phyloP scores from a whole-genome alignment of 2,329 filamentous ascomycete species.

The Teratosphaeria epicoccoides region DNA sequence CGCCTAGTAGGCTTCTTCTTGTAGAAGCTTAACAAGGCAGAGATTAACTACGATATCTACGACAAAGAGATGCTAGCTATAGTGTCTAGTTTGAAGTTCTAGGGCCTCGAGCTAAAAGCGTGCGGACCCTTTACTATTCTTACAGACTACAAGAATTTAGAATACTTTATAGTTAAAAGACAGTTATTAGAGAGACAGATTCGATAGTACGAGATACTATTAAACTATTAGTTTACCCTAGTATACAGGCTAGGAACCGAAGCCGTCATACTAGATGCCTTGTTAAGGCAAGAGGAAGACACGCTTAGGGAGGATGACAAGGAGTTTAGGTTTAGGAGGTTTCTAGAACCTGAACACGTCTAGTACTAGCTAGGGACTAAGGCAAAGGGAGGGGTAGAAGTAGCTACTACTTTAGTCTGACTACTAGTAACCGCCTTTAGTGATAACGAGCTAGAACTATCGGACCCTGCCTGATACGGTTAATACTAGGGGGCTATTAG shows the following conservation, averaged over 20 bases:
- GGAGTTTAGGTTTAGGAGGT: not conserved
- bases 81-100: constrained; percentile 18
- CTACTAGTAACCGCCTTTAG: too few species aligned
- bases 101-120: constrained; percentile 10
- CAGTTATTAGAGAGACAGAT: constrained; percentile 8
- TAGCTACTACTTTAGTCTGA: constrained; percentile 1
- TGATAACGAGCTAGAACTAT: too few species aligned
- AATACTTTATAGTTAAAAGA: constrained; percentile 20
- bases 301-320: constrained; percentile 4
- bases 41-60: constrained; percentile 21
- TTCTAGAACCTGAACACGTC: constrained; percentile 2
- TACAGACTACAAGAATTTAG: constrained; percentile 21
- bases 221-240: constrained; percentile 4
- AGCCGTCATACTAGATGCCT: not conserved
- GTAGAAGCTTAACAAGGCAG: constrained; percentile 8
- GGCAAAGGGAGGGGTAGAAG: not conserved
- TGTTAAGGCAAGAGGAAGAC: constrained; percentile 5
- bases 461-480: too few species aligned
- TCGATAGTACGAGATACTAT: constrained; percentile 2
- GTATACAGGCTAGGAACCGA: constrained; percentile 4
- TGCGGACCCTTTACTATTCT: constrained; percentile 11
- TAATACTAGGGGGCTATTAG: too few species aligned
- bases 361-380: not conserved
- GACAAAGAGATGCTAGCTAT: constrained; percentile 25
- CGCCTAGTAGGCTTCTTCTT: too few species aligned